These are phyloP conservation scores for Murraya paniculata DNA, from an alignment of 345 rosid genomes.

Conservation along the genomic window DNA sequence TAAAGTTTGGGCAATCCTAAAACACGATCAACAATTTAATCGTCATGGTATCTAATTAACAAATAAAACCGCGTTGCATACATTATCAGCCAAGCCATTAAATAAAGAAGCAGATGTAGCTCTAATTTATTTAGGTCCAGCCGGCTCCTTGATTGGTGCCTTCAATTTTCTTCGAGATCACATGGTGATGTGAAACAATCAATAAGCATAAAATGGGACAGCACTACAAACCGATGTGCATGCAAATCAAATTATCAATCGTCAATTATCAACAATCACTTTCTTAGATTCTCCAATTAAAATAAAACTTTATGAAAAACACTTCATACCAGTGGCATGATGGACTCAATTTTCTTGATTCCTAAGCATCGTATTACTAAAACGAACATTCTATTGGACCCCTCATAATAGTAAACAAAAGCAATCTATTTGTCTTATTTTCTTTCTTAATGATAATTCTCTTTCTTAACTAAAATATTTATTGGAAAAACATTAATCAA, in stretches of 20 bases:
- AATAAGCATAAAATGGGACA: neutral
- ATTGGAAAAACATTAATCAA: no score
- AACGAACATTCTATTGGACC: neutral
- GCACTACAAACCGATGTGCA: neutral
- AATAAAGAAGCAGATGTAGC: neutral
- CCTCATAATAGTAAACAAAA: no score
- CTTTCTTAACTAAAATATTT: no score
- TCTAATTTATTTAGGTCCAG: neutral
- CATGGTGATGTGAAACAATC: neutral
- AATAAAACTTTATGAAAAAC: neutral
- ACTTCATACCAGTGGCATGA: no score
- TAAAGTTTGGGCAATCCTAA: no score
- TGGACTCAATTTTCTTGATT: neutral
- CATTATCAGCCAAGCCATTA: neutral
- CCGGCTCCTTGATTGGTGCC: slow-evolving; percentile 13
- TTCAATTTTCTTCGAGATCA: slow-evolving; percentile 1
- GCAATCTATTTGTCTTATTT: no score
- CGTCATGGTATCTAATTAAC: neutral
- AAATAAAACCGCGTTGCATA: neutral
- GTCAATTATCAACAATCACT: neutral
- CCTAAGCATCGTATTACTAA: neutral
- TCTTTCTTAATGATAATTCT: no score
- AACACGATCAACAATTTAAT: neutral
- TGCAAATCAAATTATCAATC: neutral
- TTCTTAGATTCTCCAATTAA: neutral